Evolutionary conservation across 495 filamentous ascomycete genomes (phyloP).

Genomic region (Talaromyces ruber): DNA sequence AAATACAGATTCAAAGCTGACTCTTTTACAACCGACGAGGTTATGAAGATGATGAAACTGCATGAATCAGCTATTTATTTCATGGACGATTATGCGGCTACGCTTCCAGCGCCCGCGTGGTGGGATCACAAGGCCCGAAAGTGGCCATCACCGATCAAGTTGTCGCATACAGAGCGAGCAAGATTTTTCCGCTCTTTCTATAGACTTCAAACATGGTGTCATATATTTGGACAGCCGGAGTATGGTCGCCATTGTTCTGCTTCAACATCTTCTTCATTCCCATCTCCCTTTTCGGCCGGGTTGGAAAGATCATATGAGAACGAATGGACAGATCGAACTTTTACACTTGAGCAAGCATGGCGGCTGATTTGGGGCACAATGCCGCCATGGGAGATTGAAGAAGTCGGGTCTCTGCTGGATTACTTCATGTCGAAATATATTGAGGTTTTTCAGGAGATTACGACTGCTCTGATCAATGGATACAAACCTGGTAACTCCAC

Average conservation of each 20-base stretch:
- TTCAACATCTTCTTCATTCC: background rate
- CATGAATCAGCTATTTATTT: background rate
- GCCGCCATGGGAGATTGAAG: constrained; percentile 1
- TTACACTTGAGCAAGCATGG: background rate
- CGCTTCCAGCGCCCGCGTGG: background rate
- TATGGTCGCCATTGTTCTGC: background rate
- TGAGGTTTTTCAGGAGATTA: background rate
- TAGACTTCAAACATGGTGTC: background rate
- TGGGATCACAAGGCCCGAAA: background rate
- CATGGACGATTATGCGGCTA: background rate
- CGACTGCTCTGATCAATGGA: background rate
- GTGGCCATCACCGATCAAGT: background rate
- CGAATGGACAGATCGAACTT: background rate
- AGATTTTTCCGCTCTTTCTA: background rate
- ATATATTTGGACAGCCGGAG: background rate
- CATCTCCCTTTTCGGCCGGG: background rate
- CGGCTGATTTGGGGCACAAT: background rate
- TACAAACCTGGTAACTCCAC: background rate
- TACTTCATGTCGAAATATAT: background rate
- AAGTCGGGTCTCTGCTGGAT: background rate
- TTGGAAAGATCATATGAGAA: background rate
- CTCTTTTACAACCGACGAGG: background rate
- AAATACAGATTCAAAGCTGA: background rate
- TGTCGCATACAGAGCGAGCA: background rate
- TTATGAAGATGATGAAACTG: background rate